Evolutionary conservation across 2,329 filamentous ascomycete genomes (phyloP).

Genomic region (Ramichloridium luteum): DNA sequence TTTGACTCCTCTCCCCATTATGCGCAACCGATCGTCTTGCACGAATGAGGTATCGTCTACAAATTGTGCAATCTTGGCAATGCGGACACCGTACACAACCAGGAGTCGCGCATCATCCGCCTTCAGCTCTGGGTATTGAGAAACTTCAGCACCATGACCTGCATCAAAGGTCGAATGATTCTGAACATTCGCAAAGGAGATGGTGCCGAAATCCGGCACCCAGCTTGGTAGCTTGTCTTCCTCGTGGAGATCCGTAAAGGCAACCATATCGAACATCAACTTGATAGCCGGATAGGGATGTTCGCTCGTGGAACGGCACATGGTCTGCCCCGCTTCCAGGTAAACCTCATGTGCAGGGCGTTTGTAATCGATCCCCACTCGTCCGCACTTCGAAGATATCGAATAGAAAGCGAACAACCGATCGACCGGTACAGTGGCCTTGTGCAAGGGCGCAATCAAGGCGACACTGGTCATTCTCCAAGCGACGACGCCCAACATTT

Average conservation of each 20-base stretch:
- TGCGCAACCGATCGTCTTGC: not conserved
- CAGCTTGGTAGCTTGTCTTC: not conserved
- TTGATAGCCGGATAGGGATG: not conserved
- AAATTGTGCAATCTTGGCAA: slow-evolving; percentile 1
- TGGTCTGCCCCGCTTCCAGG: not conserved
- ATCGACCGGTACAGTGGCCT: not conserved
- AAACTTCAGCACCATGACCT: not conserved
- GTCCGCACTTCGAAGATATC: not conserved
- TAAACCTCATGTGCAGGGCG: not conserved
- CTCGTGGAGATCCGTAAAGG: not conserved
- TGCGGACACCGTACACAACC: not conserved
- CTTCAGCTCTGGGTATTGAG: not conserved
- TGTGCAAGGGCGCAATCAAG: not conserved
- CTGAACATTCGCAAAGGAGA: not conserved
- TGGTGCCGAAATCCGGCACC: not conserved
- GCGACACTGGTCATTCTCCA: not conserved
- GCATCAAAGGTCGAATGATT: not conserved
- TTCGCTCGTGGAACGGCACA: not conserved
- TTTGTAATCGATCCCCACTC: slow-evolving; percentile 1
- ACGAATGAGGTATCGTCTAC: not conserved
- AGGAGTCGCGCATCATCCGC: not conserved
- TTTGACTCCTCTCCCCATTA: not conserved
- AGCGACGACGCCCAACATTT: not conserved
- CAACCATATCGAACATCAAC: not conserved
- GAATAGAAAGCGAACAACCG: not conserved